These are phyloP conservation scores for Plasmodium relictum DNA, from an alignment of 169 alveolate genomes.

Conservation along the genomic window DNA sequence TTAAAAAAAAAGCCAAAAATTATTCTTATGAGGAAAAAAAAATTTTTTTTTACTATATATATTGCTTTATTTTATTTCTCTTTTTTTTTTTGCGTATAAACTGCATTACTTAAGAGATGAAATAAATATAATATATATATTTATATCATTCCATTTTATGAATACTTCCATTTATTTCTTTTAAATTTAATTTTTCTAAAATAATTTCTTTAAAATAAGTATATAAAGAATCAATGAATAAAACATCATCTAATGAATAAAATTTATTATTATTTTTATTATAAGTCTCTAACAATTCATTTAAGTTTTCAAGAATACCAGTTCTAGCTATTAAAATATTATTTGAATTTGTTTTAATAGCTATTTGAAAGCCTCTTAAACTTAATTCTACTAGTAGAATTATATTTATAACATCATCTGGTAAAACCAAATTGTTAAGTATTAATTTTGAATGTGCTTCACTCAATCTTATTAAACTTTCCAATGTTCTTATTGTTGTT, in stretches of 20 bases:
- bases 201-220: conserved; percentile 41
- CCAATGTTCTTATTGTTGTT: conserved; percentile 93
- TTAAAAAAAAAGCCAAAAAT: neutral
- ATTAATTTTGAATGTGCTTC: conserved; percentile 95
- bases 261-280: conserved; percentile 18
- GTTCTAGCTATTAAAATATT: conserved; percentile 52
- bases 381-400: conserved; percentile 46
- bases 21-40: too few species aligned
- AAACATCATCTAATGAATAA: conserved; percentile 64
- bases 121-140: too few species aligned
- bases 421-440: conserved; percentile 82
- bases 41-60: too few species aligned
- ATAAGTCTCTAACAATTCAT: conserved; percentile 12
- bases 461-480: conserved; percentile 91
- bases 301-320: conserved; percentile 34
- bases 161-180: conserved; percentile 28
- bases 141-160: neutral
- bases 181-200: conserved; percentile 46
- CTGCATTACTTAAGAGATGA: too few species aligned
- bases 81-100: too few species aligned
- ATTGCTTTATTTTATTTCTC: too few species aligned
- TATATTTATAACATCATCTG: conserved; percentile 87
- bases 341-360: conserved; percentile 24
- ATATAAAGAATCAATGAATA: conserved; percentile 21
- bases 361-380: conserved; percentile 67